Conservation (phyloP, 345 rosid species). For the Sonneratia alba region DNA sequence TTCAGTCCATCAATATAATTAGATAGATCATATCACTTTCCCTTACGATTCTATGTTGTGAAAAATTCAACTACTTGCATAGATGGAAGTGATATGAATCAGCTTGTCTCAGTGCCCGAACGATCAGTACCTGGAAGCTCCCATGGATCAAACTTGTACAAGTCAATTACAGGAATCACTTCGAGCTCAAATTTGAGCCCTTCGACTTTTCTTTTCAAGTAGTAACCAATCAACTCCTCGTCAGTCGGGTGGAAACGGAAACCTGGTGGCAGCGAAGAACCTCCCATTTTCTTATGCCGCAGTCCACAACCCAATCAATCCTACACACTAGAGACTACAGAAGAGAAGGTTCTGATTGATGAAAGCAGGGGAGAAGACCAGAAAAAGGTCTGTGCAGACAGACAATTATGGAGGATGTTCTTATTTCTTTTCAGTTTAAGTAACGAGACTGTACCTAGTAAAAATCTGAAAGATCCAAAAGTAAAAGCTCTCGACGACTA, state of each 20-base stretch:
- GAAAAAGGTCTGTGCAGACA: not conserved
- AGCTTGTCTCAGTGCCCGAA: not conserved
- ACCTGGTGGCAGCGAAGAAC: conserved; percentile 75
- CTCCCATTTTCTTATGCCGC: conserved; percentile 28
- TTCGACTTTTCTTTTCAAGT: conserved; percentile 58
- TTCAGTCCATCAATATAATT: not conserved
- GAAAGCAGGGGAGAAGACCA: conserved; percentile 5
- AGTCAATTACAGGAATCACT: conserved; percentile 63
- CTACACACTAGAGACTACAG: not conserved
- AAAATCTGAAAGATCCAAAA: conserved; percentile 75
- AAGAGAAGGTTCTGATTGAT: not conserved
- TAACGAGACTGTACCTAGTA: conserved; percentile 37
- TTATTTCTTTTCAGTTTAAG: conserved; percentile 16
- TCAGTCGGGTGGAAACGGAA: conserved; percentile 90
- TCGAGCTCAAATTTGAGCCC: conserved; percentile 70
- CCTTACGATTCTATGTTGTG: not conserved
- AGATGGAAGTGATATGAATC: not conserved
- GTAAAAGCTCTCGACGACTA: conserved; percentile 49
- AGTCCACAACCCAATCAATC: not conserved
- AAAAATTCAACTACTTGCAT: too few species aligned
- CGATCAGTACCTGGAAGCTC: conserved; percentile 64
- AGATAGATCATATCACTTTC: not conserved
- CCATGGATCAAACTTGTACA: conserved; percentile 93
- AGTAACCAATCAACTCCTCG: conserved; percentile 75
- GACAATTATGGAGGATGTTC: not conserved